Evolutionary conservation across 768 basidiomycete genomes (phyloP), one percentile per base, ranked within the genome.

Genomic region (Butyriboletus loyo): DNA sequence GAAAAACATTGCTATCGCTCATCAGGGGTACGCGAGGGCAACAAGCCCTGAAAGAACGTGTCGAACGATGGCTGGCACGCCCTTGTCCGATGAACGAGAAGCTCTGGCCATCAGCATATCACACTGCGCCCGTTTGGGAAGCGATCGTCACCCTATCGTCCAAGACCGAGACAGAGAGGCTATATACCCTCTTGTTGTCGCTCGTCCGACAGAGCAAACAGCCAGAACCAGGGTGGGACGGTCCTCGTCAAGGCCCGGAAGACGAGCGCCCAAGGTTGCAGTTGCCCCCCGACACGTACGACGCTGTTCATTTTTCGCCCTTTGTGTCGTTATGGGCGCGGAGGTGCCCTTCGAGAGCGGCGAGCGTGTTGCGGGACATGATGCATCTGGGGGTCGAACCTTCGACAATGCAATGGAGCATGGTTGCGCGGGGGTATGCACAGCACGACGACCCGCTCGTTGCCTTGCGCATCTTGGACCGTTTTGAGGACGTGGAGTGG

Each of bases 291-390:
- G 61, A 68, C 22, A 56, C 72, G 17, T 55, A 68, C 67, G 74
- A 71, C 54, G 57, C 63, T 30, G 59, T 67, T 32, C 71, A 73
- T 54, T 88, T 87, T 61, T 79, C 73, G 1, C 75, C 81, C 0
- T 87, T 87, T 62, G 65, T 86, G 36, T 63, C 69, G 32, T 64
- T 63, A 19, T 69, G 82, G 58, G 72, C 73, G 46, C 49, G 57
- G 5, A 46, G 61, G 4, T 57, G 54, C 1, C 61, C 74, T 1
- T 42, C 58, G 5, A 61, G 63, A 27, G 80, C 77, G 0, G 59
- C 70, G 0, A 53, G 58, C 21, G 70, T 85, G 19, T 46, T 87
- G 35, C 56, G 56, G n/a, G 83, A 86, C 60, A 85, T 87, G 82
- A 41, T 72, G 4, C 46, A 59, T 7, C 59, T 77, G 0, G 77